Evolutionary conservation across 2,329 filamentous ascomycete genomes (phyloP), one percentile per base, ranked within the genome.

Genomic region (Monascus ruber): DNA sequence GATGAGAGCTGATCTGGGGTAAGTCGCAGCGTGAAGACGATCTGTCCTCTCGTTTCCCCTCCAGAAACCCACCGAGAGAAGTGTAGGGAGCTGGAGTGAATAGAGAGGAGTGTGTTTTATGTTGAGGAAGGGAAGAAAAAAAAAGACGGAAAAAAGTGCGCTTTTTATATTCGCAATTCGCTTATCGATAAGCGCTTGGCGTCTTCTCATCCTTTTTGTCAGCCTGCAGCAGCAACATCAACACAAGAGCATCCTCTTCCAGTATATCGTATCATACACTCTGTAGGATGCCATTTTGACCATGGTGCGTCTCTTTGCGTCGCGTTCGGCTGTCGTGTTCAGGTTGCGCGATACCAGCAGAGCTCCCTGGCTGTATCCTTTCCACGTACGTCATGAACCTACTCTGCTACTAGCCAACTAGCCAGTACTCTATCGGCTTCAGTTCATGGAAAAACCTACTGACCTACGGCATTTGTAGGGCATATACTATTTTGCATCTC

Each of bases 401-500:
- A 17, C 17, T 17, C 17, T 17, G 17, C 17, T 31, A 8, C 29
- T 8, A 11, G n/a, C 8, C 29, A 8, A 8, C 29, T 8, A 11
- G n/a, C 8, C 29, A 8, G n/a, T 8, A 31, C 29, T 41, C 10
- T 31, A n/a, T 35, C 34, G 28, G 31, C 32, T 40, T 28, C 17
- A 17, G 17, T 3, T 17, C 17, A 17, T 17, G 17, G 17, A 17
- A 17, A 17, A 17, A 3, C 17, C 33, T 41, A 29, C 35, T 39
- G 44, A 36, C 33, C 33, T 33, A 38, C 10, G 31, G 24, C 17
- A 11, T 54, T 79, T 37, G 68, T 24, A 81, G 63, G 89, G 91
- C 46, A 79, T 95, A 54, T 79, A 77, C 66, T 94, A 89, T 65
- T 94, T 93, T 62, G 49, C 77, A 37, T 71, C 74, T 27, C 83